Base-by-base conservation (phyloP, 352 stramenopile species). In the Pythium pyrilobum region DNA sequence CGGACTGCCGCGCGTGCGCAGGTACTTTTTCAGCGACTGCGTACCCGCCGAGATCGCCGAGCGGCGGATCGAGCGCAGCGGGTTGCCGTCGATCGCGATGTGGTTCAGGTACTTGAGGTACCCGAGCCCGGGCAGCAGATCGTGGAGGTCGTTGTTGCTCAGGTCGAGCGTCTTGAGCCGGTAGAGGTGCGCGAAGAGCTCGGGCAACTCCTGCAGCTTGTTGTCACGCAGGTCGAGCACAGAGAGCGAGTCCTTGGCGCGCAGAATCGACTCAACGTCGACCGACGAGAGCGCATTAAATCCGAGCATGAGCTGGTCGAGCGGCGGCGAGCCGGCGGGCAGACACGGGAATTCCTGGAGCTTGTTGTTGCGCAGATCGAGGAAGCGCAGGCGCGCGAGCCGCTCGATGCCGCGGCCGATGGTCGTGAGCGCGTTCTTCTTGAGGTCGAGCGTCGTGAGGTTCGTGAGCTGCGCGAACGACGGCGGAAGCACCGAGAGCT, bases 151-250 rank as follows among this genome's bases (percentile, higher is more conserved):
- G 42, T 95, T 95, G 56, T 95, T 95, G n/a, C 67, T 82, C 32
- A 92, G 36, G 54, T 95, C 85, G 1, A 95, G 65, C 15, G 76
- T 89, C 63, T 95, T 95, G 37, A 95, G 54, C 11, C 66, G 69
- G 28, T 86, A 84, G 16, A 89, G 53, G 34, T 81, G 72, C 15
- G 73, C 71, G 21, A 93, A 77, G 8, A 57, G 68, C 3, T 81
- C 70, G 2, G 78, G 75, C 27, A 95, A 54, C 25, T 29, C 40
- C 24, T 72, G 53, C 37, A 95, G 65, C 27, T 89, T 89, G 60
- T 95, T 95, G 40, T 95, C 85, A 46, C 82, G 72, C 12, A 92
- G 37, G 50, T 92, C 82, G 3, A 95, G 36, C 6, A 93, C 77
- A 0, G 78, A 89, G 28, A 95, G 56, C 9, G 78, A 74, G 20